These are phyloP conservation scores for Capillidium heterosporum DNA, from an alignment of 371 early-diverging fungal genomes.

Conservation along the genomic window DNA sequence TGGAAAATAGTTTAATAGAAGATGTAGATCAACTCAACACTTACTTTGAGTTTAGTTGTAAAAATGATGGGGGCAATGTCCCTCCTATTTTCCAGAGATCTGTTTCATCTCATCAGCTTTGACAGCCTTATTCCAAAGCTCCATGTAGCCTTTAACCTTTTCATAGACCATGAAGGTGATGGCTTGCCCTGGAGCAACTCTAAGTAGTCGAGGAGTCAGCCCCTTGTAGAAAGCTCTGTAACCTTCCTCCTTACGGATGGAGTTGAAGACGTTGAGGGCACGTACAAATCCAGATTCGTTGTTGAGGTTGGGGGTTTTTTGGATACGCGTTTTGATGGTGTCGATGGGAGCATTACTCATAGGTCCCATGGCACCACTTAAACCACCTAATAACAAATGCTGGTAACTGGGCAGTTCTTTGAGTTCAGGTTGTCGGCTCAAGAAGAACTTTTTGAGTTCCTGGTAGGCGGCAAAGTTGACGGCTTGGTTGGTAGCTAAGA, in stretches of 20 bases:
- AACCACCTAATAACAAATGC: conserved; percentile 72
- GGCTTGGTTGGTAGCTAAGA: conserved; percentile 87
- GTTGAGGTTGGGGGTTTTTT: conserved; percentile 44
- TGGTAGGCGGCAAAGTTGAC: conserved; percentile 96
- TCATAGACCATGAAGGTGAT: conserved; percentile 81
- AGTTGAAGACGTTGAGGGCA: conserved; percentile 49
- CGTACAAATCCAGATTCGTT: conserved; percentile 61
- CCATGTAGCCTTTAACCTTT: conserved; percentile 56
- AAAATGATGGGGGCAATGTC: too few relatives aligned
- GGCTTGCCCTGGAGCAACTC: conserved; percentile 76
- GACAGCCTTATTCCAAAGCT: conserved; percentile 7
- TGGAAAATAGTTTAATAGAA: too few relatives aligned
- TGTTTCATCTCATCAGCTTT: neutral
- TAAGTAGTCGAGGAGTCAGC: conserved; percentile 78
- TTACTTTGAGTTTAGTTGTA: too few relatives aligned
- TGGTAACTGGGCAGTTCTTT: conserved; percentile 86
- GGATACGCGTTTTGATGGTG: conserved; percentile 96
- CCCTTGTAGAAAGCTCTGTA: conserved; percentile 89
- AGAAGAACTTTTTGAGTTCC: conserved; percentile 53
- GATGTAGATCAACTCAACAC: too few relatives aligned
- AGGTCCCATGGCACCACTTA: conserved; percentile 94
- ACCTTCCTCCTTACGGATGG: conserved; percentile 77
- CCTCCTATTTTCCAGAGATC: too few relatives aligned
- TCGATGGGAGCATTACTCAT: conserved; percentile 94
- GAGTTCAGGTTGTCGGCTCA: conserved; percentile 41